Evolutionary conservation across 345 rosid genomes (phyloP).

Genomic region (Syzygium oleosum): DNA sequence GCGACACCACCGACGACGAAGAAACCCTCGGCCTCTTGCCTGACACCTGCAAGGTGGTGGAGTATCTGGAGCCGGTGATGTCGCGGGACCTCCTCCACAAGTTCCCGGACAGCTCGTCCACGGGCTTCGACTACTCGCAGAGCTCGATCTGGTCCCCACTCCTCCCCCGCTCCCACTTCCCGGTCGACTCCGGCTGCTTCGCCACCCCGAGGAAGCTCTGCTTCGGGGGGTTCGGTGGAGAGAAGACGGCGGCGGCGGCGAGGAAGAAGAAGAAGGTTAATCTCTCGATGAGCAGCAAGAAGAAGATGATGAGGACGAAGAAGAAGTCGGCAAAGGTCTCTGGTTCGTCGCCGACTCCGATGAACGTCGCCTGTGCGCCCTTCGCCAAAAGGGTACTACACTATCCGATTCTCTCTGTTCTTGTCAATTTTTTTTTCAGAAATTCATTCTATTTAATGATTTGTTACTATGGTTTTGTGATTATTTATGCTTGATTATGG

Average conservation of each 20-base stretch:
- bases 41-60: slow-evolving; percentile 49
- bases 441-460: neutral
- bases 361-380: slow-evolving; percentile 35
- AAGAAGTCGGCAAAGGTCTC: slow-evolving; percentile 1
- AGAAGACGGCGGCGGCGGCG: slow-evolving; percentile 6
- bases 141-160: slow-evolving; percentile 96
- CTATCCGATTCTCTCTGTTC: neutral
- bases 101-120: slow-evolving; percentile 73
- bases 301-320: neutral
- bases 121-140: slow-evolving; percentile 65
- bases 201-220: slow-evolving; percentile 22
- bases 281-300: neutral
- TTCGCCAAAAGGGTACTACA: slow-evolving; percentile 34
- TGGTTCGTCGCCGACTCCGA: slow-evolving; percentile 29
- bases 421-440: neutral
- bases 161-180: slow-evolving; percentile 41
- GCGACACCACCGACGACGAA: slow-evolving; percentile 11
- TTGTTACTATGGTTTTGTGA: neutral
- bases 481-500: neutral
- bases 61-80: slow-evolving; percentile 67
- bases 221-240: slow-evolving; percentile 8
- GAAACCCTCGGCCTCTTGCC: slow-evolving; percentile 29
- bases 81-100: slow-evolving; percentile 67
- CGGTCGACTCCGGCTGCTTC: slow-evolving; percentile 30
- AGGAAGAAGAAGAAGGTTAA: slow-evolving; percentile 11